phyloP scores from a whole-genome alignment of 345 rosid genomes.

The Capsella bursapastoris region DNA sequence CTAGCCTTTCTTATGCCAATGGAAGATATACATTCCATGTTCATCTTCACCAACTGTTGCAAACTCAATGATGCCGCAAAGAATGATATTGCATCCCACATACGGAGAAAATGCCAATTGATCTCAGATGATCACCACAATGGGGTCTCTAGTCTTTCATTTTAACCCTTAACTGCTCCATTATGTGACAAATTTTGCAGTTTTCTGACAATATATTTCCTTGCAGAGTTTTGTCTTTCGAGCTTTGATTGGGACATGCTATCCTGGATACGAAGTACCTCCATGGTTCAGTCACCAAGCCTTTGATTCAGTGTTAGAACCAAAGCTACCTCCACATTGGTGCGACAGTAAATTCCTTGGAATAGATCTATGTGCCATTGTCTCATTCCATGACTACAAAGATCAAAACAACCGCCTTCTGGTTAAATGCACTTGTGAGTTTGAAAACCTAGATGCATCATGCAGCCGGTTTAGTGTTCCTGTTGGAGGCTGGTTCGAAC shows the following conservation, averaged over 20 bases:
- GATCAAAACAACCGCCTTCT: constrained; percentile 5
- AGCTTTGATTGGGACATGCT: constrained; percentile 29
- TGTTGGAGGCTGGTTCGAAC: constrained; percentile 28
- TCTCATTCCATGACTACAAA: neutral
- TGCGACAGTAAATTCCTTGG: constrained; percentile 14
- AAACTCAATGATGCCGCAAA: constrained; percentile 14
- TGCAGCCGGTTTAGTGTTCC: constrained; percentile 19
- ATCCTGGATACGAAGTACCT: constrained; percentile 38
- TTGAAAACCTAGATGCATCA: constrained; percentile 23
- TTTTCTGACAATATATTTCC: neutral
- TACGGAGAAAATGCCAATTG: constrained; percentile 8
- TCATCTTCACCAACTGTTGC: constrained; percentile 25
- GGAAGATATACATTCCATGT: constrained; percentile 15
- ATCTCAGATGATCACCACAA: constrained; percentile 17
- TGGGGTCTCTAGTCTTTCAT: constrained; percentile 19
- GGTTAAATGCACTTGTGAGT: constrained; percentile 27
- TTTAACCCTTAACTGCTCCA: neutral
- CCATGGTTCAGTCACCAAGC: constrained; percentile 38
- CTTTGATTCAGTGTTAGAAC: constrained; percentile 25
- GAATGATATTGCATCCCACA: constrained; percentile 5
- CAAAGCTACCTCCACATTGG: constrained; percentile 35
- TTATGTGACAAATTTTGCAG: neutral
- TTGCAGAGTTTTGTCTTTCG: constrained; percentile 25
- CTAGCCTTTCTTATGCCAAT: neutral
- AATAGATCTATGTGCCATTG: constrained; percentile 29